Evolutionary conservation across 2,329 filamentous ascomycete species (phyloP).

Genomic region (Hawksworthiomyces lignivorus): DNA sequence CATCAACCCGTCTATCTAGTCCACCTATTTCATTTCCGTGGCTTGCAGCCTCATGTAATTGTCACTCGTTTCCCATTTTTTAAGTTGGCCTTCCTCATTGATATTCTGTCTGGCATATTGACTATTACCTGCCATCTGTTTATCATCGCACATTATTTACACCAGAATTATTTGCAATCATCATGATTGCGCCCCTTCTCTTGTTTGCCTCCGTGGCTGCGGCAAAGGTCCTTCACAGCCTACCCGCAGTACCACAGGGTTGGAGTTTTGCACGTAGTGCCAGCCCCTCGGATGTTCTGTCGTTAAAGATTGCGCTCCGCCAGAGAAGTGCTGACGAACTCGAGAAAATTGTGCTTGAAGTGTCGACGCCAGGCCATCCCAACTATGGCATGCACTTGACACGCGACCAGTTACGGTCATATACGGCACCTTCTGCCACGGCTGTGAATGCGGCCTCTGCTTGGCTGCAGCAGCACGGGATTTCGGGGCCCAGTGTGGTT

Average conservation of each 20-base stretch:
- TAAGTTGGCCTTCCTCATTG: too few relatives aligned
- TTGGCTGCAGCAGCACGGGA: slow-evolving; percentile 47
- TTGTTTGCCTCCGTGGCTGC: slow-evolving; percentile 20
- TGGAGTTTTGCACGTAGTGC: slow-evolving; percentile 30
- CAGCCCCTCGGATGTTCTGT: slow-evolving; percentile 30
- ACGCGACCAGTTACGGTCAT: slow-evolving; percentile 47
- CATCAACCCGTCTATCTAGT: too few relatives aligned
- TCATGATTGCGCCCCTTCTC: slow-evolving; percentile 18
- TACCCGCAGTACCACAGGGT: slow-evolving; percentile 28
- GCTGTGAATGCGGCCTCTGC: slow-evolving; percentile 40
- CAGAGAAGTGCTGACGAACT: slow-evolving; percentile 43
- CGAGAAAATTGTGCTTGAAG: slow-evolving; percentile 50
- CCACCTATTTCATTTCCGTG: too few relatives aligned
- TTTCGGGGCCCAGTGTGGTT: slow-evolving; percentile 34
- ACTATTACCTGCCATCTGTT: too few relatives aligned
- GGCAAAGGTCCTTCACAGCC: slow-evolving; percentile 28
- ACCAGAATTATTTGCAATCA: too few relatives aligned
- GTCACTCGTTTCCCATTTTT: too few relatives aligned
- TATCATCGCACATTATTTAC: too few relatives aligned
- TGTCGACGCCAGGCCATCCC: slow-evolving; percentile 52
- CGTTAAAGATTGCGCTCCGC: slow-evolving; percentile 40
- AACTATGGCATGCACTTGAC: slow-evolving; percentile 56
- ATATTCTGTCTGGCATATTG: too few relatives aligned
- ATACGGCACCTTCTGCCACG: slow-evolving; percentile 42
- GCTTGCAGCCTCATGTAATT: too few relatives aligned